Conservation (phyloP, 2,329 filamentous ascomycete genomes). For the Exophiala spinifera region DNA sequence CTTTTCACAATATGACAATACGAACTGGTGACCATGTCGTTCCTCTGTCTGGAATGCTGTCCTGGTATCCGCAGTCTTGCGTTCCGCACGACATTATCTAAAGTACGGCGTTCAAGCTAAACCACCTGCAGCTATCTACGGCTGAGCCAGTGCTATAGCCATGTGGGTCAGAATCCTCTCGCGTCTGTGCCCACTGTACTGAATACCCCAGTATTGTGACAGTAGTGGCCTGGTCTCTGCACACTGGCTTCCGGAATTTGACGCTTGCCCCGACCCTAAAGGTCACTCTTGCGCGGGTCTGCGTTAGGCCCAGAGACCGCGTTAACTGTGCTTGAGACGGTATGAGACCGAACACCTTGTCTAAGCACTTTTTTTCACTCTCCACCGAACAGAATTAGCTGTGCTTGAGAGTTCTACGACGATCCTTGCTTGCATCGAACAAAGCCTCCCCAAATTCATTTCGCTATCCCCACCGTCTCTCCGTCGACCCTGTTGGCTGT, state of each 20-base stretch:
- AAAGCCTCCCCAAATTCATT: background rate
- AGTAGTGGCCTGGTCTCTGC: no score
- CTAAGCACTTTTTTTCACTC: background rate
- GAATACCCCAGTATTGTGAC: no score
- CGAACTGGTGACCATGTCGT: no score
- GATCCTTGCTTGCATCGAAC: background rate
- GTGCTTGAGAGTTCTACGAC: background rate
- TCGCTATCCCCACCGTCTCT: background rate
- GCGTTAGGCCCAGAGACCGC: background rate
- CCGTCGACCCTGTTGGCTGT: background rate
- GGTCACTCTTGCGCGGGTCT: background rate
- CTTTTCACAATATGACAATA: no score
- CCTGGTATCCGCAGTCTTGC: no score
- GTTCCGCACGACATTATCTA: no score
- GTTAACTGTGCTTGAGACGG: background rate
- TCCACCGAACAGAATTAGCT: background rate
- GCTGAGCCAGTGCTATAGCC: no score
- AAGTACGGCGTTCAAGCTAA: no score
- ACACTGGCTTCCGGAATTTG: background rate
- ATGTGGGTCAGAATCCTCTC: no score
- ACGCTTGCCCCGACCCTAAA: background rate
- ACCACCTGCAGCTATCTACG: no score
- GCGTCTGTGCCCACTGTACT: no score
- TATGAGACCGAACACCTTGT: background rate
- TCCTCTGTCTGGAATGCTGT: no score